Percentiles rank a stretch among this genome's conserved stretches.
Conservation (phyloP, 192 early-diverging fungal genomes). For the Gigaspora rosea region DNA sequence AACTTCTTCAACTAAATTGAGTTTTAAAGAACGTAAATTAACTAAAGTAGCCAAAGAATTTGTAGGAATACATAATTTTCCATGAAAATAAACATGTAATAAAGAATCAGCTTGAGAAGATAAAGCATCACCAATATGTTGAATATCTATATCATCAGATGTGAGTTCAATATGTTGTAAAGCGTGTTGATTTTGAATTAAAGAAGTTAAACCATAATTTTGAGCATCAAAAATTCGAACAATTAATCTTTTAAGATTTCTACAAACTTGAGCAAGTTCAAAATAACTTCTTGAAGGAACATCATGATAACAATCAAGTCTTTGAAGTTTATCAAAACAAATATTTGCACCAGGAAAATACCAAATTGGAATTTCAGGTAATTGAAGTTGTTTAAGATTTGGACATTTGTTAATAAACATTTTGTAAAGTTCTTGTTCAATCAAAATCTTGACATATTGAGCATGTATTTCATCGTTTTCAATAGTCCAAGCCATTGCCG, state of each 20-base stretch:
- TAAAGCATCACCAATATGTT: background rate
- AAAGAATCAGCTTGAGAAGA: background rate
- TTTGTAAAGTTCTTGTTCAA: too few species aligned
- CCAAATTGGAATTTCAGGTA: too few species aligned
- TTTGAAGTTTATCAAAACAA: too few species aligned
- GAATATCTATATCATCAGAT: background rate
- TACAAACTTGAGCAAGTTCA: too few species aligned
- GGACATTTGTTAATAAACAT: too few species aligned
- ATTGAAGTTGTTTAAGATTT: too few species aligned
- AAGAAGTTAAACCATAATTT: background rate
- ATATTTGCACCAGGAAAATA: too few species aligned
- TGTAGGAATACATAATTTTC: background rate
- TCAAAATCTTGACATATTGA: too few species aligned
- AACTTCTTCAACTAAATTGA: background rate
- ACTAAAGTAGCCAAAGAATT: background rate
- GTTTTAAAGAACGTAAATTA: background rate
- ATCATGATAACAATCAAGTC: too few species aligned
- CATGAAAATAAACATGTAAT: background rate
- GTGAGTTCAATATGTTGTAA: background rate
- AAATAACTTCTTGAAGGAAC: too few species aligned
- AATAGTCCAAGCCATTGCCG: too few species aligned
- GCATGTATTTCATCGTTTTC: too few species aligned
- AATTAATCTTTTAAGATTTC: background rate
- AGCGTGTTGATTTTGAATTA: background rate
- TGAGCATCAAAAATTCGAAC: background rate